Conservation (phyloP, 306 rosid genomes). For the Dryas alaskensis region DNA sequence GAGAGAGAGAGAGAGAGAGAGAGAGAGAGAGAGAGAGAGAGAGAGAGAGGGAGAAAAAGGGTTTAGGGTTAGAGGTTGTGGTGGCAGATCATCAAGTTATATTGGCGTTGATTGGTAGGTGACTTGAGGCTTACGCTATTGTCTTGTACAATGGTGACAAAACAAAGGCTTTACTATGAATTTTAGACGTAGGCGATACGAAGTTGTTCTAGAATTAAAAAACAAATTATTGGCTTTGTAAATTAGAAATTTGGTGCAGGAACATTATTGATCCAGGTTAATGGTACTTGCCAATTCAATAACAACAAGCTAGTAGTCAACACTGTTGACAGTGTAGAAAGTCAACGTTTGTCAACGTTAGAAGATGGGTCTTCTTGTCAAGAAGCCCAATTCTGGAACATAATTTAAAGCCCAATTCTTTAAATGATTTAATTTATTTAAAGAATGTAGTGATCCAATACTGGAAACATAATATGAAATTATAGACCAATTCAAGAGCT, state of each 20-base stretch:
- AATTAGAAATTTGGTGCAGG: neutral
- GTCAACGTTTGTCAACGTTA: neutral
- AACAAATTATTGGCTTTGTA: neutral
- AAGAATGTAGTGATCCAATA: no score
- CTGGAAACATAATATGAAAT: no score
- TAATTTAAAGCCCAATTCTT: no score
- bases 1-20: no score
- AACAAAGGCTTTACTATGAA: conserved; percentile 6
- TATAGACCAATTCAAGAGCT: no score
- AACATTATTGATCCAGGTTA: neutral
- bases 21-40: no score
- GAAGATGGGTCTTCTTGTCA: neutral
- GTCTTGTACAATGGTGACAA: conserved; percentile 12
- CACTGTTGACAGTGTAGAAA: neutral
- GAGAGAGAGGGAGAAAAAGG: neutral
- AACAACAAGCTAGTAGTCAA: conserved; percentile 10
- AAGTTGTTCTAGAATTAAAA: neutral
- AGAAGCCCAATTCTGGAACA: neutral
- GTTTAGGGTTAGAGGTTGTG: neutral
- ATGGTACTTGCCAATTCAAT: neutral
- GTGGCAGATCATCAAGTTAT: neutral
- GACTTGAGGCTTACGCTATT: neutral
- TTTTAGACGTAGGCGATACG: conserved; percentile 14
- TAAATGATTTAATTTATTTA: no score
- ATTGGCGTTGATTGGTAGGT: neutral